Conservation (phyloP, 176 grass and related monocot genomes). For the Secale cereale region DNA sequence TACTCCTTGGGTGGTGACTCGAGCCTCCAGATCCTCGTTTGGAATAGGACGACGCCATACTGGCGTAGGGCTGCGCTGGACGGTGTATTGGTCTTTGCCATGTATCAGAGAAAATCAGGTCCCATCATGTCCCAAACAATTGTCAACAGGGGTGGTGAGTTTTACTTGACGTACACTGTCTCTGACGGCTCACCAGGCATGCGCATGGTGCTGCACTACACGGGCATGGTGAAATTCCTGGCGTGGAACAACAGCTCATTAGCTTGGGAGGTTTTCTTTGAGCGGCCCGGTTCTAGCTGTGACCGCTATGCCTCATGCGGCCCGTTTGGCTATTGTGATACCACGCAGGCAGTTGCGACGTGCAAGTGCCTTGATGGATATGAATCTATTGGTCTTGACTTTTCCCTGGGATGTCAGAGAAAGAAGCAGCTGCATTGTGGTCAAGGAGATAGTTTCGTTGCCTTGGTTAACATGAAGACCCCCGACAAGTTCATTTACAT, state of each 20-base stretch:
- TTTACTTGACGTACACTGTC: neutral
- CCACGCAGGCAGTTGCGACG: neutral
- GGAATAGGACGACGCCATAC: neutral
- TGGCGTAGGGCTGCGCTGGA: neutral
- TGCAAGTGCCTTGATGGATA: slow-evolving; percentile 46
- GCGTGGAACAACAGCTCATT: neutral
- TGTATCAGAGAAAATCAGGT: neutral
- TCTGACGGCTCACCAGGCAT: neutral
- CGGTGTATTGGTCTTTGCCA: neutral
- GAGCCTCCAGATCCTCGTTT: neutral
- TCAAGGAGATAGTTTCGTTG: neutral
- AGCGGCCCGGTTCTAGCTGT: slow-evolving; percentile 6
- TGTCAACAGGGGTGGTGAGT: neutral
- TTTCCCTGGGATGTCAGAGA: slow-evolving; percentile 26
- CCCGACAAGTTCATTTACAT: slow-evolving; percentile 26
- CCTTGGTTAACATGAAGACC: neutral
- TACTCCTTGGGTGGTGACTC: slow-evolving; percentile 21
- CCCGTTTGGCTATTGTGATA: slow-evolving; percentile 33
- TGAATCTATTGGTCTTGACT: neutral
- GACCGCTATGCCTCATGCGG: slow-evolving; percentile 28
- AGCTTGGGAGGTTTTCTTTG: neutral
- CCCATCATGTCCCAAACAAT: neutral
- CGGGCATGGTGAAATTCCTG: neutral
- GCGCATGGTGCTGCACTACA: neutral
- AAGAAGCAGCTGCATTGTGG: slow-evolving; percentile 10